Evolutionary conservation across 306 rosid species (phyloP).

Genomic region (Prunus davidiana): DNA sequence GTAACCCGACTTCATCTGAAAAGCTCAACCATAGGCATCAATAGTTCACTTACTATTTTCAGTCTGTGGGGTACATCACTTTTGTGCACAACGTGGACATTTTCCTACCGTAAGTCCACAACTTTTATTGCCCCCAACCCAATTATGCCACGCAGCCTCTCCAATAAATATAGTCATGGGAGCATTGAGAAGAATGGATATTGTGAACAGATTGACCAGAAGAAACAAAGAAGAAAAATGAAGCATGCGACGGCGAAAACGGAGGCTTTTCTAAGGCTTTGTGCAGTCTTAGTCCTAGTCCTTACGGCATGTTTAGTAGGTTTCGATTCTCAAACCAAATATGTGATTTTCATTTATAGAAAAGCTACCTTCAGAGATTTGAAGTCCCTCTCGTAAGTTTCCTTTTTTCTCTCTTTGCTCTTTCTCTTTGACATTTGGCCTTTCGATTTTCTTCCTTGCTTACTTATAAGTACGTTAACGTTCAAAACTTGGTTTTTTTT

Average conservation of each 20-base stretch:
- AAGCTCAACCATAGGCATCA: too few relatives aligned
- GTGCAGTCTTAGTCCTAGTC: conserved; percentile 32
- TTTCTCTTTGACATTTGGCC: neutral
- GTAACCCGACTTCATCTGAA: too few relatives aligned
- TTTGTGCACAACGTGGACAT: neutral
- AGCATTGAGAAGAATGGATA: neutral
- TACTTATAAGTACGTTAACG: neutral
- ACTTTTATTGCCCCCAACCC: neutral
- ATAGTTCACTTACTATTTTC: neutral
- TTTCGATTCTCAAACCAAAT: conserved; percentile 53
- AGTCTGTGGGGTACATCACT: neutral
- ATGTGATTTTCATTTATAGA: conserved; percentile 22
- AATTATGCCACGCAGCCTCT: neutral
- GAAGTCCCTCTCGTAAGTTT: conserved; percentile 50
- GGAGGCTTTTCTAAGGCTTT: conserved; percentile 46
- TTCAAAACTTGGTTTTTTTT: neutral
- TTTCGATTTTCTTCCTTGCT: neutral
- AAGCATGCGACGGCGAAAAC: conserved; percentile 27
- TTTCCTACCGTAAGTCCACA: neutral
- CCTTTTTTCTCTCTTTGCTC: neutral
- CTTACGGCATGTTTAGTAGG: conserved; percentile 54
- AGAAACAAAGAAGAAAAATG: conserved; percentile 19
- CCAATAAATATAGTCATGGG: neutral
- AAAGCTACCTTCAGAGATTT: conserved; percentile 60
- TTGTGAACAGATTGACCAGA: neutral